phyloP scores from a whole-genome alignment of 1,284 basidiomycete genomes.

The Tylopilus sp. region DNA sequence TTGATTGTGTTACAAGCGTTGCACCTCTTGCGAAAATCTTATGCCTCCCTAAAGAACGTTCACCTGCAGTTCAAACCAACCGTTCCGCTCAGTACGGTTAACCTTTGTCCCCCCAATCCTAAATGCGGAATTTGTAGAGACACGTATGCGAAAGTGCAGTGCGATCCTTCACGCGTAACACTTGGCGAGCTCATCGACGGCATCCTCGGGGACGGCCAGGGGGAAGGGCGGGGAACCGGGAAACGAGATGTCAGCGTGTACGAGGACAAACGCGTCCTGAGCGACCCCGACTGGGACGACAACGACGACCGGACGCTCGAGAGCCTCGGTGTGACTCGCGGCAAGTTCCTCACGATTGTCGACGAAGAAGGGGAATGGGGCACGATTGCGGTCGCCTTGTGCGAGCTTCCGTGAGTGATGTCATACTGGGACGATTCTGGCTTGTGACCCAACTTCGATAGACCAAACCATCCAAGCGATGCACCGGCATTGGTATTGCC shows the following conservation, averaged over 20 bases:
- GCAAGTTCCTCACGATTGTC: conserved; percentile 88
- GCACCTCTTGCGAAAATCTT: conserved; percentile 78
- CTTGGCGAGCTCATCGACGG: conserved; percentile 81
- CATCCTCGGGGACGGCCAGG: conserved; percentile 63
- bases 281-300: conserved; percentile 92
- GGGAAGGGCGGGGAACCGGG: conserved; percentile 50
- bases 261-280: conserved; percentile 85
- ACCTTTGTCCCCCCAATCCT: conserved; percentile 73
- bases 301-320: conserved; percentile 80
- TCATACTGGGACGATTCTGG: conserved; percentile 3
- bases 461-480: conserved; percentile 63
- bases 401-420: conserved; percentile 75
- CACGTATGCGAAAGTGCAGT: conserved; percentile 80
- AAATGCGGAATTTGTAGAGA: conserved; percentile 90
- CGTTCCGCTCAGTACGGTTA: conserved; percentile 78
- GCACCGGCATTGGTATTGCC: conserved; percentile 69
- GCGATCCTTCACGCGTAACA: conserved; percentile 74
- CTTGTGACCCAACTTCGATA: conserved; percentile 33
- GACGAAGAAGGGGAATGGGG: conserved; percentile 88
- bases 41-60: conserved; percentile 71
- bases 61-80: conserved; percentile 81
- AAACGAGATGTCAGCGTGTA: conserved; percentile 82
- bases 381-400: conserved; percentile 81
- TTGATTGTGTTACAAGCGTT: conserved; percentile 94
- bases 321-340: conserved; percentile 75